Evolutionary conservation across 2,329 filamentous ascomycete genomes (phyloP).

Genomic region (Aureobasidium sp.): DNA sequence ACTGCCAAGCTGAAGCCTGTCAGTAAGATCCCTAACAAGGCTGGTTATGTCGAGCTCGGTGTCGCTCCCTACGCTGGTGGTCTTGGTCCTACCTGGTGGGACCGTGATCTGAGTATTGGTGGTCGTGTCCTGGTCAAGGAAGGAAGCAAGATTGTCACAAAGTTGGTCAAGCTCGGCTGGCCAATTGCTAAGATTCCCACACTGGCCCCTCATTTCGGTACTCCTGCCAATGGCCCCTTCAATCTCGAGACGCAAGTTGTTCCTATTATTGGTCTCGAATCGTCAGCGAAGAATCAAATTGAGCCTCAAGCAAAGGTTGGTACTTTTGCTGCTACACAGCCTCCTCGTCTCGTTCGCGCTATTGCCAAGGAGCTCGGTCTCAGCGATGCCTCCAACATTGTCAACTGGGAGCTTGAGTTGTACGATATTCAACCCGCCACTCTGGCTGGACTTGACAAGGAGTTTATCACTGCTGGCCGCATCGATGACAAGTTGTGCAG

Average conservation of each 20-base stretch:
- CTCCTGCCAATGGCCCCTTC: constrained; percentile 56
- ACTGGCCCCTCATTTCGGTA: constrained; percentile 87
- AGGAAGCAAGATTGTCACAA: constrained; percentile 67
- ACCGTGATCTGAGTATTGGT: constrained; percentile 84
- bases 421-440: constrained; percentile 84
- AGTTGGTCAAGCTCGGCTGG: constrained; percentile 87
- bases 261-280: constrained; percentile 85
- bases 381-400: constrained; percentile 57
- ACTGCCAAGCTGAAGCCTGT: constrained; percentile 89
- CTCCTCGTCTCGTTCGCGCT: constrained; percentile 72
- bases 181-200: constrained; percentile 90
- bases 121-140: constrained; percentile 82
- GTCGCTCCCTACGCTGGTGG: constrained; percentile 89
- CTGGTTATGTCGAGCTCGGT: constrained; percentile 81
- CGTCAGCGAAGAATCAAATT: constrained; percentile 42
- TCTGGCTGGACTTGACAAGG: constrained; percentile 76
- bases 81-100: constrained; percentile 91
- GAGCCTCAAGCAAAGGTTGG: constrained; percentile 38
- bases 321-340: constrained; percentile 76
- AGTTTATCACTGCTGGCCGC: constrained; percentile 90
- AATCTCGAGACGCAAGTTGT: constrained; percentile 93
- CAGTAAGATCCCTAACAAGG: constrained; percentile 72
- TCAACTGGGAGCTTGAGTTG: constrained; percentile 96
- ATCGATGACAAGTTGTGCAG: constrained; percentile 98
- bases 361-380: constrained; percentile 75